Base-by-base conservation (phyloP, 2,329 filamentous ascomycete species). In the Stagonosporopsis tanaceti region DNA sequence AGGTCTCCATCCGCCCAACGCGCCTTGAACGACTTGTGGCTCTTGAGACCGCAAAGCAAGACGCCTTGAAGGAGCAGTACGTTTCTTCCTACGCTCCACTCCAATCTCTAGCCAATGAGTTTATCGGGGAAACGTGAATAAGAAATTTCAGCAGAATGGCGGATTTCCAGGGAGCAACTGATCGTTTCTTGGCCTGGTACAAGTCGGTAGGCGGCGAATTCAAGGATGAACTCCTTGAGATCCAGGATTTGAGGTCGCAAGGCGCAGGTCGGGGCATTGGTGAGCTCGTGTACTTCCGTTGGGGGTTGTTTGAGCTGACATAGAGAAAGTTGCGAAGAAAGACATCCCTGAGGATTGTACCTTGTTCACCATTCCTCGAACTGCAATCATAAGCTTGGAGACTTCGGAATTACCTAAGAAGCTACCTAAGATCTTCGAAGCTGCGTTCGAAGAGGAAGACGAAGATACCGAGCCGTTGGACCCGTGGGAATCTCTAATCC, bases 211-310 rank as follows among this genome's bases (percentile, higher is more conserved):
- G 66, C 1, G 66, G 66, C 17, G 54, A 63, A 12, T 67, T 69
- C 20, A 60, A 50, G 7, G 63, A 69, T 2, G 66, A 69, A 8
- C 47, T 69, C 27, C 50, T 69, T 1, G 63, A 65, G 30, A 65
- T 69, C 7, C 56, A 50, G 44, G 66, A 69, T 14, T 27, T 69
- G 6, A 61, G 66, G 34, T 45, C 57, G 2, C 54, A 56, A 24
- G 65, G 64, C n/a, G 65, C 66, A 2, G 66, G 66, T 9, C 57
- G 66, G 39, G 66, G 66, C 30, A 69, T 69, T 22, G 48, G 66
- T 69, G 47, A n/a, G 65, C 15, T 3, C 20, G 22, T 22, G 15
- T 25, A 24, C 6, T 7, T n/a, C 9, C 25, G 5, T 12, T 11
- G 1, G 3, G 3, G 12, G 15, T 9, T 20, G 20, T 20, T 20